Evolutionary conservation across 2,329 filamentous ascomycete species (phyloP), one percentile per base, ranked within the genome.

Genomic region (Achaetomium macrosporum): DNA sequence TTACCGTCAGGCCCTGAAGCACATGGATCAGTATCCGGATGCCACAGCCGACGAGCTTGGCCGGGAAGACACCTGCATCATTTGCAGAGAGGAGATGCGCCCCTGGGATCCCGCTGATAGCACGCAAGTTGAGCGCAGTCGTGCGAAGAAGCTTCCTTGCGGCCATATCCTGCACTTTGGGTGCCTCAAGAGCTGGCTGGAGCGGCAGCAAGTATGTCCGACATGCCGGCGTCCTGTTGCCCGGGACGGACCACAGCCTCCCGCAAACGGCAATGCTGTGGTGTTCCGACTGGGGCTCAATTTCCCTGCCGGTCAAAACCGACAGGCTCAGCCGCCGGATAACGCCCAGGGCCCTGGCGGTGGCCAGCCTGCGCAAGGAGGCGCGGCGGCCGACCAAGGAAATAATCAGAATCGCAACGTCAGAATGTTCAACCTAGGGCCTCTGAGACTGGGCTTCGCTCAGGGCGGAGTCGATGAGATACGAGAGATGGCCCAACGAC

Each of bases 81-180:
- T 99, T 51, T 99, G 93, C 69, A 84, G 93, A 56, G 93, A 99
- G 68, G 89, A 95, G 59, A 99, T 99, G 93, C 82, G 82, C 33
- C 83, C 86, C 1, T 96, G 90, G 88, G 71, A 81, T 53, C 72
- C 76, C 5, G 68, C 71, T 71, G 81, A 66, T 73, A 81, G 60
- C 76, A 85, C 82, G n/a, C 77, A 87, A 51, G 85, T 95, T 54
- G 90, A 97, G 65, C 82, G 92, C 50, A 80, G 88, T 52, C 81
- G 93, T 17, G 90, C 93, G 7, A 99, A 99, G 75, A 97, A 96
- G 71, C 79, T 99, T 10, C 93, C 93, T 0, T 99, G 93, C 69
- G 91, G 92, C 5, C 93, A 99, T 65, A 93, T 97, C 37, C 73
- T 99, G 37, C 93, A 99, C 69, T 87, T 96, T 59, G 87, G 90